Evolutionary conservation across 768 basidiomycete genomes (phyloP).

Genomic region (Lentinus brumalis): DNA sequence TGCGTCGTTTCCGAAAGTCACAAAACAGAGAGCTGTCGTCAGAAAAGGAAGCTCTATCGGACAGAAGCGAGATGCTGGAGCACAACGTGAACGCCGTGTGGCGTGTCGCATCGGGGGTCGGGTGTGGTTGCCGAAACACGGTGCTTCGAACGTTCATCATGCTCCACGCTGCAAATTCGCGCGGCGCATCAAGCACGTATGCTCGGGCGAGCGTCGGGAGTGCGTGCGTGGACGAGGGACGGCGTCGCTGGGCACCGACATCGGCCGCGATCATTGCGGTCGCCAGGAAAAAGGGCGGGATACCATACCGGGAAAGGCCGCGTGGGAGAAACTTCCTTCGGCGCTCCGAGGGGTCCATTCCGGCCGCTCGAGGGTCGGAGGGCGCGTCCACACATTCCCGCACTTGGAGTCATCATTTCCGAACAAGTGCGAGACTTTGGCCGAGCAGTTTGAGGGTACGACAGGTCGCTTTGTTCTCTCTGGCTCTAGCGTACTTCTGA

Average conservation of each 20-base stretch:
- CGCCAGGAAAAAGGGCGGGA: neutral
- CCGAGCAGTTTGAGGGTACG: neutral
- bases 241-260: neutral
- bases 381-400: neutral
- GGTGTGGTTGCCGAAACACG: conserved; percentile 1
- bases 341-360: neutral
- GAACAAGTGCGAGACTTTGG: neutral
- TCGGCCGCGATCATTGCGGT: neutral
- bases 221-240: neutral
- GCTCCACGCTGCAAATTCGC: conserved; percentile 5
- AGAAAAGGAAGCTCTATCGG: conserved; percentile 1
- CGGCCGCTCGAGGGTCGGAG: neutral
- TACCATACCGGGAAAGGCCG: neutral
- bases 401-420: neutral
- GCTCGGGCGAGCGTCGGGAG: neutral
- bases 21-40: conserved; percentile 2
- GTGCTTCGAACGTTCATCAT: conserved; percentile 6
- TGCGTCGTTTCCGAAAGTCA: neutral
- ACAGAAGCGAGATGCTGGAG: conserved; percentile 5
- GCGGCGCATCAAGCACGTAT: neutral
- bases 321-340: neutral
- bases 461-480: neutral
- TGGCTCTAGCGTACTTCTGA: neutral
- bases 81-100: neutral
- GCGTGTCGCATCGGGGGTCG: neutral